These are phyloP conservation scores for Penstemon barbatus DNA, from an alignment of 257 asterid genomes.

Conservation along the genomic window DNA sequence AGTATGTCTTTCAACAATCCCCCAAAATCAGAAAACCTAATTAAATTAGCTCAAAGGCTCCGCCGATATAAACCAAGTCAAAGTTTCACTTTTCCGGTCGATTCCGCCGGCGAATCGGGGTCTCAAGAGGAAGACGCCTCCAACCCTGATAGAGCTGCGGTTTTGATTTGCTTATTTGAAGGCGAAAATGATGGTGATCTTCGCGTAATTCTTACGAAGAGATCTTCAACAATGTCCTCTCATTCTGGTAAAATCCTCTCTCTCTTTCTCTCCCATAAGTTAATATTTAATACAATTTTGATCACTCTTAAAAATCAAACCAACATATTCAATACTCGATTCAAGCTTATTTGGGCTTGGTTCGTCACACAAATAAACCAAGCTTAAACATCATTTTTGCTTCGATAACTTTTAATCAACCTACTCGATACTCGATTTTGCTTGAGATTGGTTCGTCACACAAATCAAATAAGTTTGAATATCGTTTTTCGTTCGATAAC, in stretches of 20 bases:
- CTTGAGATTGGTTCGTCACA: no score
- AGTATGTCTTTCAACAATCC: slow-evolving; percentile 33
- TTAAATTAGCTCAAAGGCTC: slow-evolving; percentile 44
- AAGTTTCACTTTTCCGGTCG: neutral
- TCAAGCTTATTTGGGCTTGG: no score
- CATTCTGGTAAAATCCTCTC: slow-evolving; percentile 52
- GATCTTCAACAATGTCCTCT: slow-evolving; percentile 66
- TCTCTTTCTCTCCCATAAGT: no score
- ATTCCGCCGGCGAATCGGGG: neutral
- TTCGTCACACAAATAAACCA: no score
- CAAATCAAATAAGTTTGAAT: no score
- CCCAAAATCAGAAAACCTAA: slow-evolving; percentile 44
- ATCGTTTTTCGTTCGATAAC: no score
- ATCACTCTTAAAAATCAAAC: no score
- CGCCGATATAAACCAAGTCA: slow-evolving; percentile 34
- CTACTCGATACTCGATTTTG: no score
- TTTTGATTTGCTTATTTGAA: slow-evolving; percentile 68
- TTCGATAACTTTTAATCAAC: no score
- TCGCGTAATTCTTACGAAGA: slow-evolving; percentile 75
- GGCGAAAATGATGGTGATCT: slow-evolving; percentile 46
- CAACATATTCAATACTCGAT: no score
- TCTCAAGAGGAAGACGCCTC: slow-evolving; percentile 1
- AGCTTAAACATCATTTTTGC: no score
- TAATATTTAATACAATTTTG: no score
- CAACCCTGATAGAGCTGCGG: slow-evolving; percentile 54